Base-by-base conservation (phyloP, 2,329 filamentous ascomycete species). In the Aquanectria penicillioides region DNA sequence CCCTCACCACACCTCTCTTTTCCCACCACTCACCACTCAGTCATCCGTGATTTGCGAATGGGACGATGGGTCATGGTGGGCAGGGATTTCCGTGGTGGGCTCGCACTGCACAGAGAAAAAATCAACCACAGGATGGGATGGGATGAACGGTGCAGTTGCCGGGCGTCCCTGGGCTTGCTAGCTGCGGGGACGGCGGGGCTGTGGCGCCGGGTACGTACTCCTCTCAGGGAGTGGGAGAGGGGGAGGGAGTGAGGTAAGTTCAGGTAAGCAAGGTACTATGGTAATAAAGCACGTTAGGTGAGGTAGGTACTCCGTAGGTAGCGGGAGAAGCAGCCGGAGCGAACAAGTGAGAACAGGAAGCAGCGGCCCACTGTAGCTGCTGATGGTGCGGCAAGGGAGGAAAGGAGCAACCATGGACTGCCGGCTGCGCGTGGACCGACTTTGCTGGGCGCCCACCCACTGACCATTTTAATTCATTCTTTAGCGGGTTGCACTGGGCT, bases 331-430 rank as follows among this genome's bases (percentile, higher is more conserved):
- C 26, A 20, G 41, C 41, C 41, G 26, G 41, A 28, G 33, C 29
- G 41, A 28, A 46, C 33, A 50, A 29, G 51, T 40, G 38, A 46
- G 47, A 29, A 31, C 38, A 50, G 44, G 29, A 50, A 51, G 43
- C 23, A 40, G 22, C 6, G 54, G 37, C 31, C 48, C 55, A 63
- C 62, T 37, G 26, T 10, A 29, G 34, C 40, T 38, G 61, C 55
- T 61, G 54, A 67, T 67, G 63, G 65, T 66, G 65, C 65, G 61
- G 61, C 61, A 66, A 68, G 58, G 63, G 53, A 64, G 63, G 52
- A 59, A 46, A 63, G 51, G 52, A 52, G 47, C 48, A 48, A 55
- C 43, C 43, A 50, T 25, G 38, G 17, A 31, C 40, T 41, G 28
- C 8, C 15, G 22, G 17, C 20, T n/a, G 29, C 12, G 22, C 12